Evolutionary conservation across 2,329 filamentous ascomycete genomes (phyloP).

Genomic region (Byssochlamys sp.): DNA sequence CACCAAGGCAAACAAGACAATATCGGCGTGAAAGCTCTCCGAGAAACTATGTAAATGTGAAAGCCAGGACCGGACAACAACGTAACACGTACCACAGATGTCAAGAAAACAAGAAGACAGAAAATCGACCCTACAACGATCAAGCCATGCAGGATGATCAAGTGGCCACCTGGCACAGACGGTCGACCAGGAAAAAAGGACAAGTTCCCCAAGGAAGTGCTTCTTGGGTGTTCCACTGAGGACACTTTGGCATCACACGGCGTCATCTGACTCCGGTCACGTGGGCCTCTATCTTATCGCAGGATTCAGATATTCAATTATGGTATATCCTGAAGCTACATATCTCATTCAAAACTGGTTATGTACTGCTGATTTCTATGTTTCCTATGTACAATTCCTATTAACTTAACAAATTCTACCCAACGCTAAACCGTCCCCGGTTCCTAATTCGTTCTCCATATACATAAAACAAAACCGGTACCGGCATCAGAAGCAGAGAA

Average conservation of each 20-base stretch:
- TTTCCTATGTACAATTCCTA: not conserved
- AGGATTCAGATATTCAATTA: not conserved
- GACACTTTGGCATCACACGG: conserved; percentile 7
- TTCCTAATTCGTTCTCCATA: not conserved
- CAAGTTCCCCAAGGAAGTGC: not conserved
- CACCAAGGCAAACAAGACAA: not conserved
- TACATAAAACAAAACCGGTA: conserved; percentile 1
- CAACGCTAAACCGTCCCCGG: not conserved
- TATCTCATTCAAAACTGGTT: no score
- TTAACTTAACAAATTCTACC: not conserved
- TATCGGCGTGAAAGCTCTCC: not conserved
- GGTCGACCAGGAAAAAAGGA: not conserved
- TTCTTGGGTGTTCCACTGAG: conserved; percentile 2
- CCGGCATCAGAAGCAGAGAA: not conserved
- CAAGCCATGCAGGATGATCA: not conserved
- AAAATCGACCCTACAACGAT: not conserved
- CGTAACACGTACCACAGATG: not conserved
- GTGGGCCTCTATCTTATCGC: not conserved
- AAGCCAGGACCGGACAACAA: not conserved
- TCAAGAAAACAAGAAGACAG: not conserved
- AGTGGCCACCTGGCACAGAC: not conserved
- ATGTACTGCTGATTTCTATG: not conserved
- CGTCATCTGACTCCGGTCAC: not conserved
- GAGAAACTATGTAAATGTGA: not conserved
- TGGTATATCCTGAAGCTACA: no score